These are phyloP conservation scores for Afroboletus lepidellus DNA, from an alignment of 1,284 basidiomycete genomes.

Conservation along the genomic window DNA sequence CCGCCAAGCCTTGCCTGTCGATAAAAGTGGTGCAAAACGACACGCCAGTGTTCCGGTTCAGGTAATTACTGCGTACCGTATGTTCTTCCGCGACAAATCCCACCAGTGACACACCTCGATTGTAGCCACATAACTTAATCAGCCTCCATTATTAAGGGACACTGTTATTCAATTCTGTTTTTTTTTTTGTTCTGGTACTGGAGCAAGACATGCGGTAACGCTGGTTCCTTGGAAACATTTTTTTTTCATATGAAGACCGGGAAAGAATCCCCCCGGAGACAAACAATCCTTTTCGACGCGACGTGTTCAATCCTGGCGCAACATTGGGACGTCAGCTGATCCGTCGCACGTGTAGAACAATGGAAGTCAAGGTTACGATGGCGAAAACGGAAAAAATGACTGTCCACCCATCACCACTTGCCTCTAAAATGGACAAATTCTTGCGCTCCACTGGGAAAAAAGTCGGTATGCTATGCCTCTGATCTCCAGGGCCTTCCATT, in stretches of 20 bases:
- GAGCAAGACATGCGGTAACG: slow-evolving; percentile 23
- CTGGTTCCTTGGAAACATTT: slow-evolving; percentile 28
- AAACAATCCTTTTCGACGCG: slow-evolving; percentile 24
- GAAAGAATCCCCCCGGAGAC: slow-evolving; percentile 22
- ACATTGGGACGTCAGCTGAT: slow-evolving; percentile 29
- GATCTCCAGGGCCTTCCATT: slow-evolving; percentile 36
- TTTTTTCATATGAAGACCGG: slow-evolving; percentile 32
- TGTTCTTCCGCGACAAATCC: slow-evolving; percentile 28
- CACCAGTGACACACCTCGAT: slow-evolving; percentile 24
- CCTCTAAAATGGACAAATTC: slow-evolving; percentile 30
- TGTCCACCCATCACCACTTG: slow-evolving; percentile 9
- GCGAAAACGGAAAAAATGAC: slow-evolving; percentile 26
- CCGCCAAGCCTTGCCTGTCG: slow-evolving; percentile 26
- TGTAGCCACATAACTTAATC: slow-evolving; percentile 29
- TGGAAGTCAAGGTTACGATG: slow-evolving; percentile 30
- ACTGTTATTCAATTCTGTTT: slow-evolving; percentile 21
- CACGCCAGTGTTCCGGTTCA: slow-evolving; percentile 18
- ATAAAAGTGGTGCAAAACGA: slow-evolving; percentile 14
- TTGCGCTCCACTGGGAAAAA: slow-evolving; percentile 24
- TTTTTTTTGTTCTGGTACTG: slow-evolving; percentile 30
- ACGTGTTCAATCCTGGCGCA: slow-evolving; percentile 20
- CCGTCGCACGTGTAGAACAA: slow-evolving; percentile 31
- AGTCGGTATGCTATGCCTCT: slow-evolving; percentile 19
- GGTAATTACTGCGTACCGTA: slow-evolving; percentile 27
- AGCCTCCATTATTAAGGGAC: slow-evolving; percentile 34